Base-by-base conservation (phyloP, 805 yeast species). In the Lipomyces lipofer region DNA sequence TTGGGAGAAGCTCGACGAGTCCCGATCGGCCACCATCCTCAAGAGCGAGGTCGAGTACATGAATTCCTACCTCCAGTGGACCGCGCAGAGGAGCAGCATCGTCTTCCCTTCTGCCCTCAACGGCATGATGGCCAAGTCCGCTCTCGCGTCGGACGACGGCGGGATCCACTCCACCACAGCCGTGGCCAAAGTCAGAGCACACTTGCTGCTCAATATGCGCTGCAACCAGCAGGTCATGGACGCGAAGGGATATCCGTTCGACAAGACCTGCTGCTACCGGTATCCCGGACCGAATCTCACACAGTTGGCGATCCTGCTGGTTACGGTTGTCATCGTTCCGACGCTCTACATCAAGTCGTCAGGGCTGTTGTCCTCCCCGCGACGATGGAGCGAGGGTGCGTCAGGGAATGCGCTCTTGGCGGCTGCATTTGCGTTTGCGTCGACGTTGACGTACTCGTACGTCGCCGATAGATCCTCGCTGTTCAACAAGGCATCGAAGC, bases 401-500 rank as follows among this genome's bases (percentile, higher is more conserved):
- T 29, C 52, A 15, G 45, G 32, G 25, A 45, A 43, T 22, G 44
- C 60, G n/a, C n/a, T 51, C 17, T 38, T 56, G 6, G 33, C 58
- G 15, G 63, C 58, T 4, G 30, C 27, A 19, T 58, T 63, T 19
- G 55, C 56, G 21, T 47, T 63, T 27, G 44, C 47, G 28, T 32
- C 45, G 12, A 47, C 55, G 6, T 24, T 63, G 21, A 52, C 64
- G 1, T 63, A 63, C 49, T 63, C 56, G 12, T 63, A 51, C 40
- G 35, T 63, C 39, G 58, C 60, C 21, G 66, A 63, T 25, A 55
- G 66, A 19, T 54, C 66, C 12, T 48, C 58, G n/a, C 35, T 60
- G 9, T 63, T 63, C 21, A 49, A 47, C 51, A 63, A 63, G 50
- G 48, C 57, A 2, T 12, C 59, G 27, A 63, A 63, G 54, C 64